Percentiles rank a stretch among this genome's conserved stretches.
Conservation (phyloP, 2,329 filamentous ascomycete species). For the Seiridium unicorne region DNA sequence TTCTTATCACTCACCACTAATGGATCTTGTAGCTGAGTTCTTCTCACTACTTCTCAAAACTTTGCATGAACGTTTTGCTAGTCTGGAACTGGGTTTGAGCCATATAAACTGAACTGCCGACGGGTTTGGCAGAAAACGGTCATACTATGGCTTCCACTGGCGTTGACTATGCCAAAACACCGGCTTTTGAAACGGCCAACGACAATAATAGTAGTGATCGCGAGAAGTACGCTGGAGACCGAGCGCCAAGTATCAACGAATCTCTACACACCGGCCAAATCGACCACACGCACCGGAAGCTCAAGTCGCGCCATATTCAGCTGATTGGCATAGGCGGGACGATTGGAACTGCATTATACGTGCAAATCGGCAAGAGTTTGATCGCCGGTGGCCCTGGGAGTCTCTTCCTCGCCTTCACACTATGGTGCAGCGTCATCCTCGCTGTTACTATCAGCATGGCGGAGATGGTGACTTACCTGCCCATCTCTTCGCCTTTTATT, state of each 20-base stretch:
- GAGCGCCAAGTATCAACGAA: conserved; percentile 10
- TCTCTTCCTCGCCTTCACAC: conserved; percentile 57
- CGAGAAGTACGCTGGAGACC: conserved; percentile 17
- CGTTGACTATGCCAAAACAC: conserved; percentile 12
- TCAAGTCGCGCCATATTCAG: conserved; percentile 58
- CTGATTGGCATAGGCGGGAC: conserved; percentile 63
- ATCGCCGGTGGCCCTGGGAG: conserved; percentile 58
- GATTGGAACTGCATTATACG: conserved; percentile 61
- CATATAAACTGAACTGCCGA: no score
- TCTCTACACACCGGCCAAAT: conserved; percentile 12
- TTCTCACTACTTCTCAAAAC: conserved; percentile 19
- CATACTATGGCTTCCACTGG: conserved; percentile 16
- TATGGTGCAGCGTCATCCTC: conserved; percentile 62
- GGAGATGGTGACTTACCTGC: conserved; percentile 76
- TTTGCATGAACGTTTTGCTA: background rate
- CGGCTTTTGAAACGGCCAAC: background rate
- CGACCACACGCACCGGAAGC: conserved; percentile 48
- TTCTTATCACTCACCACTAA: conserved; percentile 3
- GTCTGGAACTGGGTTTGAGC: no score
- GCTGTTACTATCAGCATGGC: conserved; percentile 62
- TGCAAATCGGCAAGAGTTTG: conserved; percentile 58
- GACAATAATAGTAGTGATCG: conserved; percentile 10
- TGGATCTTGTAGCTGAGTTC: conserved; percentile 20
- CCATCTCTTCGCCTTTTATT: conserved; percentile 77
- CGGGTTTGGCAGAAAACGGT: background rate